phyloP scores from a whole-genome alignment of 768 basidiomycete genomes.

The Suillus plorans region DNA sequence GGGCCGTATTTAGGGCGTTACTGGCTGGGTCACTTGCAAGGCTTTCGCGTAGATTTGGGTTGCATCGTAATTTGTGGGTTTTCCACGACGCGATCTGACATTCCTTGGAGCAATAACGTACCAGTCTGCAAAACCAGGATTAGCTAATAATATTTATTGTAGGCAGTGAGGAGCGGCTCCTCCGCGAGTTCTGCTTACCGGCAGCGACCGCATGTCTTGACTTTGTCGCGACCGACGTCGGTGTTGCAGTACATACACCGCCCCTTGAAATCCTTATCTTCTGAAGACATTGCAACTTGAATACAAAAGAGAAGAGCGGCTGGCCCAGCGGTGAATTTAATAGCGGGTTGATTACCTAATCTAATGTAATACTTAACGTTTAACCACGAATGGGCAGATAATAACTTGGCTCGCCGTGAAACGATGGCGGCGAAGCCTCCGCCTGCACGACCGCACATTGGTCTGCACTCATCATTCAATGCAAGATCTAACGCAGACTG shows the following conservation, averaged over 20 bases:
- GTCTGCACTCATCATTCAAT: constrained; percentile 49
- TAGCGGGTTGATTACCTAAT: not conserved
- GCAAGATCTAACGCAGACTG: constrained; percentile 57
- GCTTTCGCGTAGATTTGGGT: constrained; percentile 11
- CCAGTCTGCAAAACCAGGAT: constrained; percentile 15
- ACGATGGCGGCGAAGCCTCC: constrained; percentile 60
- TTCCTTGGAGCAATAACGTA: constrained; percentile 30
- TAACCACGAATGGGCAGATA: not conserved
- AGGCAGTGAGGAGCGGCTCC: not conserved
- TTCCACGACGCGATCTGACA: constrained; percentile 30
- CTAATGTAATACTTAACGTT: not conserved
- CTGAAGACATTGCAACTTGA: not conserved
- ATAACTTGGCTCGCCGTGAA: constrained; percentile 19
- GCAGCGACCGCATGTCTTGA: constrained; percentile 25
- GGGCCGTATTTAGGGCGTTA: constrained; percentile 17
- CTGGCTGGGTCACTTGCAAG: constrained; percentile 16
- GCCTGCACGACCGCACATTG: constrained; percentile 73
- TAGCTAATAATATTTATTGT: constrained; percentile 1
- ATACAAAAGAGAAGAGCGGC: not conserved
- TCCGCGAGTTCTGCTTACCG: constrained; percentile 16
- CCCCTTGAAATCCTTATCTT: constrained; percentile 22
- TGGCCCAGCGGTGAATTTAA: not conserved
- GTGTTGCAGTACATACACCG: constrained; percentile 23
- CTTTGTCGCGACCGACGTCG: constrained; percentile 22
- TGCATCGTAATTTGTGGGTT: constrained; percentile 25